Evolutionary conservation across 441 rosid genomes (phyloP), one percentile per base, ranked within the genome.

Genomic region (Syzygium syzygioides): DNA sequence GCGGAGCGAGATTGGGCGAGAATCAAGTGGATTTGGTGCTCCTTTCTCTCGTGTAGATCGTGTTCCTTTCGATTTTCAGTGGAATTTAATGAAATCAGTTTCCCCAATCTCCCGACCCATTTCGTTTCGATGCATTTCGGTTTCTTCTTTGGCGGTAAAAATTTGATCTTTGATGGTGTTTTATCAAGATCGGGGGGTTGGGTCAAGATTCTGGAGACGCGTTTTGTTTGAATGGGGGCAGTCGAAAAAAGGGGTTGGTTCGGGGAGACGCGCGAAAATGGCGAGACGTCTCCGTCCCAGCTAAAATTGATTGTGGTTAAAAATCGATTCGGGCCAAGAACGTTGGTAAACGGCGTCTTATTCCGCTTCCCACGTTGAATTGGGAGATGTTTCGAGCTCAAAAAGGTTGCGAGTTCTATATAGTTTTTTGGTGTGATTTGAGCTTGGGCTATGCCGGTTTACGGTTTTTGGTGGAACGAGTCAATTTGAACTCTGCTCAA

Each of bases 211-310:
- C 5, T 7, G 37, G 37, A n/a, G 11, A n/a, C 56, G 56, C 2
- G 56, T 17, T 45, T 45, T 45, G 19, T 54, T 54, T 54, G 56
- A 54, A 54, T 17, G 56, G 18, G 2, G 64, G n/a, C 64, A 10
- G 64, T 10, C 0, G 28, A 0, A 5, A n/a, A 62, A 1, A 0
- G 6, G 71, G 37, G 1, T 0, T 62, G 0, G 7, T n/a, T 62
- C 17, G 2, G 37, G 37, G 20, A 30, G 71, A 14, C 18, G 11
- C 71, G 37, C 7, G 71, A 3, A 17, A 64, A 64, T 7, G 8
- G 37, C 41, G 12, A n/a, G 12, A 1, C 20, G 3, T 15, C 5
- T 3, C 14, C 71, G 11, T 64, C 6, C 6, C 37, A 30, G 71
- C 71, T n/a, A 60, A 64, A n/a, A 2, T 14, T 3, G 20, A 3